Conservation (phyloP, 306 rosid genomes). For the Hylodesmum podocarpum region DNA sequence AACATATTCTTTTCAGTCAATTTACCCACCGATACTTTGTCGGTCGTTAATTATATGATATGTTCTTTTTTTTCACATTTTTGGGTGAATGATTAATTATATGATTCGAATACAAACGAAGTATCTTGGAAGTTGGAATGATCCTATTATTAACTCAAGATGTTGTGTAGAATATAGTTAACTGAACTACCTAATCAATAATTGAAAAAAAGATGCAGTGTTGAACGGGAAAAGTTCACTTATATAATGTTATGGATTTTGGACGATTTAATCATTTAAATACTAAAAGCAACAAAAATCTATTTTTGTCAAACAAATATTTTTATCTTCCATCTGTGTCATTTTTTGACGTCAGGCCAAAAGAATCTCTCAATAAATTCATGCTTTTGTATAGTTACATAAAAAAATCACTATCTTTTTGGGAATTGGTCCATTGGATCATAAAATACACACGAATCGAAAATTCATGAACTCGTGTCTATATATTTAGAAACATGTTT, state of each 20-base stretch:
- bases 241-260: not conserved
- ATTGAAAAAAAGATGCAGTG: not conserved
- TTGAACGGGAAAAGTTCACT: not conserved
- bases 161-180: not conserved
- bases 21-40: not conserved
- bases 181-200: not conserved
- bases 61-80: not conserved
- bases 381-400: not conserved
- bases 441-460: too few species aligned
- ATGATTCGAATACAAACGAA: not conserved
- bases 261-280: not conserved
- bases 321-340: not conserved
- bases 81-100: not conserved
- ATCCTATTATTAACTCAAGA: not conserved
- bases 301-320: not conserved
- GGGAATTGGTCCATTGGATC: too few species aligned
- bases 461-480: too few species aligned
- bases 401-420: not conserved
- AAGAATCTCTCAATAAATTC: not conserved
- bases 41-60: not conserved
- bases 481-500: too few species aligned
- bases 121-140: constrained; percentile 7
- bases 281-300: not conserved
- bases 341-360: not conserved
- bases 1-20: not conserved